Evolutionary conservation across 1,284 basidiomycete species (phyloP).

Genomic region (Nidula niveotomentosa): DNA sequence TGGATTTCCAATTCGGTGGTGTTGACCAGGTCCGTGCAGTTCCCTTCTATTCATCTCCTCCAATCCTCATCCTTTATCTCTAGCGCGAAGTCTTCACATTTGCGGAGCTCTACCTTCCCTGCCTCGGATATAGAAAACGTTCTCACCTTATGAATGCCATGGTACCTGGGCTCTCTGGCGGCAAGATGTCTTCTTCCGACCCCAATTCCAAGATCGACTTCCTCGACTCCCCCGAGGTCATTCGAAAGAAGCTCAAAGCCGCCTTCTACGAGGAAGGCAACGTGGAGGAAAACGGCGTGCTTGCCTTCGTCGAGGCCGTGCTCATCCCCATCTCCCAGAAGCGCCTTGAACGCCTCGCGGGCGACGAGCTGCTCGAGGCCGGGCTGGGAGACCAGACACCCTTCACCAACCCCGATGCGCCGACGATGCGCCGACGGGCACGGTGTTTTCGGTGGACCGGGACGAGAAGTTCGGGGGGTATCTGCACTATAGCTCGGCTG

Average conservation of each 20-base stretch:
- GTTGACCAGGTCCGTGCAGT: constrained; percentile 79
- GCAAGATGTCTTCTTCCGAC: constrained; percentile 99
- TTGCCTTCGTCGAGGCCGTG: constrained; percentile 89
- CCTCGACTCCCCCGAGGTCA: constrained; percentile 82
- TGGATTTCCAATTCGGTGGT: constrained; percentile 98
- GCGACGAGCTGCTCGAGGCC: constrained; percentile 38
- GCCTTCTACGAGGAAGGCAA: constrained; percentile 98
- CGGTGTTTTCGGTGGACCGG: constrained; percentile 80
- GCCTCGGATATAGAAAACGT: constrained; percentile 92
- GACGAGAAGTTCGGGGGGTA: constrained; percentile 85
- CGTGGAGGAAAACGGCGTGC: constrained; percentile 86
- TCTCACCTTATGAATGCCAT: constrained; percentile 99
- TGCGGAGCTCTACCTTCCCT: constrained; percentile 93
- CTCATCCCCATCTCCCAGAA: constrained; percentile 87
- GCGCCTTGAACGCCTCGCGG: constrained; percentile 55
- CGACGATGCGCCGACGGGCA: constrained; percentile 75
- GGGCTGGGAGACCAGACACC: constrained; percentile 51
- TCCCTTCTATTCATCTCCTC: constrained; percentile 1
- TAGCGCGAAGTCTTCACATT: constrained; percentile 99
- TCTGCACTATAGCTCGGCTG: constrained; percentile 73
- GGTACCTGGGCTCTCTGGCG: constrained; percentile 94
- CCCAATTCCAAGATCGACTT: constrained; percentile 98
- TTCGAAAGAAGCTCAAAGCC: constrained; percentile 89
- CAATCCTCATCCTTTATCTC: background rate
- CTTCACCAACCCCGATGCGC: constrained; percentile 41